Evolutionary conservation across 2,329 filamentous ascomycete species (phyloP), one percentile per base, ranked within the genome.

Genomic region (Dryadomyces quercivorus): DNA sequence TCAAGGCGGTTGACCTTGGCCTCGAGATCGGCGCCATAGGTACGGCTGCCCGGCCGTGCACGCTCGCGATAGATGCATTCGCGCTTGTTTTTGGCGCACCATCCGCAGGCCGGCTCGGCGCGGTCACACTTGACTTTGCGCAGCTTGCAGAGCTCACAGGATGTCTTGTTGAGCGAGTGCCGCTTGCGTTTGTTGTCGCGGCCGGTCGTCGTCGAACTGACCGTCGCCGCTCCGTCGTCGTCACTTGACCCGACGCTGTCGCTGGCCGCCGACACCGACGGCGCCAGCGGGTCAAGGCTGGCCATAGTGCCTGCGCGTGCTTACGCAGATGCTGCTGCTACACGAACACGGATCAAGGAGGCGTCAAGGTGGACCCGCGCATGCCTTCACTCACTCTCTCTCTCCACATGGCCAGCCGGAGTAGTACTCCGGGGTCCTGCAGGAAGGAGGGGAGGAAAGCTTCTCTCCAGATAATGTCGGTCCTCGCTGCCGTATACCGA

Each of bases 71-170:
- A 85, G 63, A 85, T 81, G 69, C 82, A 85, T 20, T 69, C 64
- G 34, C 78, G 77, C 38, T 75, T 74, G 66, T 85, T 84, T 53
- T 79, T 78, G 59, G 69, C 78, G 61, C 82, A 85, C 81, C 82
- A 85, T 46, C 81, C 80, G 62, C 82, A 85, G 7, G 81, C 80
- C 3, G 86, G 86, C 62, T 88, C 84, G 10, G 81, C 83, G 48
- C 86, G 78, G 69, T 91, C 86, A 67, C 85, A 87, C 75, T 86
- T 86, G 43, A 85, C 82, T 79, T 91, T 92, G 71, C 86, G 76
- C 67, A 86, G 82, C 70, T 90, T 90, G 73, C 86, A 89, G 54
- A 86, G 75, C 69, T 91, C 87, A 64, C 86, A 85, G 62, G 47
- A 49, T 10, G 81, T 84, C 67, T 64, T 60, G 15, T 57, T 36